Base-by-base conservation (phyloP, 768 basidiomycete genomes). In the Auriscalpium vulgare region DNA sequence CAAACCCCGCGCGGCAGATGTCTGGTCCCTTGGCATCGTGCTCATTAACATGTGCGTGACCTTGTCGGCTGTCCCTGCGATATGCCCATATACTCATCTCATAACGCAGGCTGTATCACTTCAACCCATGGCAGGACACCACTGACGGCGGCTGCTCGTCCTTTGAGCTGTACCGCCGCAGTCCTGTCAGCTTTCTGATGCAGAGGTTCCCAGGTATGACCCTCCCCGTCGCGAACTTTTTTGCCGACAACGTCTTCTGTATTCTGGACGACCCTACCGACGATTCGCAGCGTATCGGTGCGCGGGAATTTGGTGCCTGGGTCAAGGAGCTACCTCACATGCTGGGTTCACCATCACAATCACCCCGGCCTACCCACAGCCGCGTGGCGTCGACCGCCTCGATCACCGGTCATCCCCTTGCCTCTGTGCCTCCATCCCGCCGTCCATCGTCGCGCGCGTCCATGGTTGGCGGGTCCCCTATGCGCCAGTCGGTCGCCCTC, bases 21-120 rank as follows among this genome's bases (percentile, higher is more conserved):
- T 99, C 53, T 99, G 93, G 95, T 97, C 95, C 23, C 80, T 99
- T 63, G 95, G 95, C 59, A 97, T 99, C 69, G 97, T 99, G 62
- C 83, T 99, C 65, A 91, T 99, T 79, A 99, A 99, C 71, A 95
- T 98, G 91, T 90, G 63, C 37, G 84, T 76, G 17, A 13, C 50
- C 14, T 47, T 13, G 35, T 5, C 40, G 47, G 55, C 10, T 17
- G 14, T 35, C 49, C 29, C 49, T 56, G 11, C 36, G n/a, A 55
- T 55, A 56, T 51, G 37, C 59, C 51, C 55, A 54, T 7, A 10
- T 37, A 44, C 13, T 48, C 17, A 4, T 44, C 23, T 10, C 37
- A 21, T 52, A 57, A 61, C 37, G 21, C 63, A 91, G 90, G 90
- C 78, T 98, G 68, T 99, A 97, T 74, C 97, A 99, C 72, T 90